Conservation (phyloP, 495 filamentous ascomycete species). For the Aspergillus funiculosus region DNA sequence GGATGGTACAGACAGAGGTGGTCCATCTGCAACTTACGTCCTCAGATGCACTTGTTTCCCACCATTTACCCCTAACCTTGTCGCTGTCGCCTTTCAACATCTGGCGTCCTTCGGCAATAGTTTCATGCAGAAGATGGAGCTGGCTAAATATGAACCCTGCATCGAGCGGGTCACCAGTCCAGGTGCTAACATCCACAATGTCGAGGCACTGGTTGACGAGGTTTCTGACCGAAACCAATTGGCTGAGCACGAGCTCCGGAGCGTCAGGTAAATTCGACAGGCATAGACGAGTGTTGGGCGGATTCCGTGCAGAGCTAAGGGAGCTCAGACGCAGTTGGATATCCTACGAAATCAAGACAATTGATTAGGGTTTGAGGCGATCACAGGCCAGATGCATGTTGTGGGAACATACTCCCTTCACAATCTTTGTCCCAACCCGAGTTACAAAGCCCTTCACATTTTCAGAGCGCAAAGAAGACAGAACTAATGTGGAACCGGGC, state of each 20-base stretch:
- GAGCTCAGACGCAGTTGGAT: conserved; percentile 46
- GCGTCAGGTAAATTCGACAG: conserved; percentile 44
- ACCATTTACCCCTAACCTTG: conserved; percentile 50
- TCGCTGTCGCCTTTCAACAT: conserved; percentile 47
- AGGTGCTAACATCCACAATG: conserved; percentile 68
- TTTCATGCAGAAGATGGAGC: conserved; percentile 67
- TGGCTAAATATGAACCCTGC: conserved; percentile 71
- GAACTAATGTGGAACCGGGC: conserved; percentile 75
- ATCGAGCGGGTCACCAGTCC: conserved; percentile 53
- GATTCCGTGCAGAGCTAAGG: conserved; percentile 42
- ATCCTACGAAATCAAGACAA: conserved; percentile 32
- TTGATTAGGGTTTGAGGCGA: background rate
- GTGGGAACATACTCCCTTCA: conserved; percentile 59
- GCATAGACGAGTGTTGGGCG: conserved; percentile 49
- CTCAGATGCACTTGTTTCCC: conserved; percentile 48
- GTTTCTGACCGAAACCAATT: conserved; percentile 63
- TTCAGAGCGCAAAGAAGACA: conserved; percentile 84
- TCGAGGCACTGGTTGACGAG: conserved; percentile 75
- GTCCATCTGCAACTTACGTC: conserved; percentile 47
- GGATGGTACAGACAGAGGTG: background rate
- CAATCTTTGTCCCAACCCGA: conserved; percentile 66
- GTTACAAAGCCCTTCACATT: conserved; percentile 88
- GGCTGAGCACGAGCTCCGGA: conserved; percentile 53
- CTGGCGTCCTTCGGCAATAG: conserved; percentile 62
- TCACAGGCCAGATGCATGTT: background rate